Conservation (phyloP, 495 filamentous ascomycete genomes). For the Podospora conica region DNA sequence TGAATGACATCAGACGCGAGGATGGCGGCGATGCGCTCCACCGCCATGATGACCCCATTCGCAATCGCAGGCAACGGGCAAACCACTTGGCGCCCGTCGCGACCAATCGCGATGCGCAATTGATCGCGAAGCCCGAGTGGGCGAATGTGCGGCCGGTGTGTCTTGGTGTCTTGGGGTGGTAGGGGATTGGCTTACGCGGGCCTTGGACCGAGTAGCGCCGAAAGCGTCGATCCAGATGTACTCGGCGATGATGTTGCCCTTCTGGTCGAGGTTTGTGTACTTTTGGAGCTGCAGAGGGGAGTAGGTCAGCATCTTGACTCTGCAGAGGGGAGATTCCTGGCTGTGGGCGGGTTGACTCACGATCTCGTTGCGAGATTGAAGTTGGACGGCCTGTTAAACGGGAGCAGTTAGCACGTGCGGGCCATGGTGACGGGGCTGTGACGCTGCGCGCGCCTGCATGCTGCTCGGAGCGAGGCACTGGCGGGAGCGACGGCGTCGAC, state of each 20-base stretch:
- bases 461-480: neutral
- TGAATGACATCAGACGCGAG: neutral
- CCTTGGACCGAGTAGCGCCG: slow-evolving; percentile 78
- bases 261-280: slow-evolving; percentile 87
- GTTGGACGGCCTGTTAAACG: neutral
- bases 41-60: neutral
- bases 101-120: neutral
- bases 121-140: neutral
- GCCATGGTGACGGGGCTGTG: neutral
- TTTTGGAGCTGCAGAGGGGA: slow-evolving; percentile 63
- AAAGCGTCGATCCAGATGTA: slow-evolving; percentile 94
- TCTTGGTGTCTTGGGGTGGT: neutral
- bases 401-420: neutral
- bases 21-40: neutral
- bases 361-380: neutral
- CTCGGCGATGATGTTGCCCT: slow-evolving; percentile 70
- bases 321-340: neutral
- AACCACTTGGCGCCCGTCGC: neutral
- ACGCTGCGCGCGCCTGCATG: neutral
- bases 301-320: neutral
- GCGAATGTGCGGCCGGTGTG: neutral
- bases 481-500: neutral
- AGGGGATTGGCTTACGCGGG: slow-evolving; percentile 60
- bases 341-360: neutral
- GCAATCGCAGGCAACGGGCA: neutral